These are phyloP conservation scores for Pythium oligandrum DNA, from an alignment of 352 stramenopile species.

Conservation along the genomic window DNA sequence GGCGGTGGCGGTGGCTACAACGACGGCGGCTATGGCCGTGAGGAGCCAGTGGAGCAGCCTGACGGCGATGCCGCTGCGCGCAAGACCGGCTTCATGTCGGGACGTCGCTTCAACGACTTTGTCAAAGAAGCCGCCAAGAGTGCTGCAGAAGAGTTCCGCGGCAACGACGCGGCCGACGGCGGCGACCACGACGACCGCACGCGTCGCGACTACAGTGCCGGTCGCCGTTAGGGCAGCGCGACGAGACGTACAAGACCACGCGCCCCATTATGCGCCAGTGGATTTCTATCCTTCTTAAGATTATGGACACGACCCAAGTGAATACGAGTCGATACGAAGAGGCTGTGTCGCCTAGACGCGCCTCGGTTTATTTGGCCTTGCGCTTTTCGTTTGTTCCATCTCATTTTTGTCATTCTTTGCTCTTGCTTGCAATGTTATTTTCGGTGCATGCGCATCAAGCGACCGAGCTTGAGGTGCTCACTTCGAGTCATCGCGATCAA, in stretches of 20 bases:
- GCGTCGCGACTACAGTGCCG: constrained; percentile 33
- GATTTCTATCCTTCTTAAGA: too few relatives aligned
- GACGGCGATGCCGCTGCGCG: neutral
- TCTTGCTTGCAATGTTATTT: too few relatives aligned
- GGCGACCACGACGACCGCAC: constrained; percentile 55
- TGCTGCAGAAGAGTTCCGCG: constrained; percentile 14
- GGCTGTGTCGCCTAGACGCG: too few relatives aligned
- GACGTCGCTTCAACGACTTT: constrained; percentile 15
- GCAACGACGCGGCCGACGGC: constrained; percentile 10
- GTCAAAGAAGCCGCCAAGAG: constrained; percentile 21
- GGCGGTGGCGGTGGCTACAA: constrained; percentile 7
- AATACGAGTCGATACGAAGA: constrained; percentile 32
- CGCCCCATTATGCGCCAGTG: too few relatives aligned
- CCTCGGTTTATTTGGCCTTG: too few relatives aligned
- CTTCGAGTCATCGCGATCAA: too few relatives aligned
- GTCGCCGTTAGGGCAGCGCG: constrained; percentile 4
- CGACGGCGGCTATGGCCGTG: neutral
- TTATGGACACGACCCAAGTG: neutral
- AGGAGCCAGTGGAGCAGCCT: constrained; percentile 8
- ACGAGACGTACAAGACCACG: too few relatives aligned
- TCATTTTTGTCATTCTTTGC: too few relatives aligned
- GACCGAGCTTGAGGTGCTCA: too few relatives aligned
- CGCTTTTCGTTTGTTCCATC: too few relatives aligned
- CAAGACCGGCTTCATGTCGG: constrained; percentile 14
- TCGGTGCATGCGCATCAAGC: too few relatives aligned